Percentiles rank a stretch among this genome's conserved stretches.
phyloP scores from a whole-genome alignment of 192 early-diverging fungal species.

The Backusella tarrabulga region DNA sequence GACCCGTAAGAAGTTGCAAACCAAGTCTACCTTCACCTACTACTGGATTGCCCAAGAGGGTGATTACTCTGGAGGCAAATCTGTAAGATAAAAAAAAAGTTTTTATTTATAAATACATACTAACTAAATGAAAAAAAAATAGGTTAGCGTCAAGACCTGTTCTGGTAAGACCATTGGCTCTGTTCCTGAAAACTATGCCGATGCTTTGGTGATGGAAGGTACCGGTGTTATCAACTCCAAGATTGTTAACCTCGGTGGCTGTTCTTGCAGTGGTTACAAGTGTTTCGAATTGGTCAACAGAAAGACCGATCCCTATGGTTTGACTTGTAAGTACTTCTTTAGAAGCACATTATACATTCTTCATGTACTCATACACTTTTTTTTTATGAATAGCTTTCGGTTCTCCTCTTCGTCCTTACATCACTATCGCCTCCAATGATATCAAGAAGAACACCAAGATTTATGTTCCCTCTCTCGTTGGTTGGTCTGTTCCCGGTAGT shows the following conservation, averaged over 20 bases:
- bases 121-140: not conserved
- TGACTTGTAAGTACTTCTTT: conserved; percentile 21
- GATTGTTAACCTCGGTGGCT: conserved; percentile 39
- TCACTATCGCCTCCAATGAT: conserved; percentile 40
- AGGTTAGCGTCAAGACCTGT: conserved; percentile 35
- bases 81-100: not conserved
- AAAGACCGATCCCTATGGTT: conserved; percentile 32
- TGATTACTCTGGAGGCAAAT: conserved; percentile 27
- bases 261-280: conserved; percentile 33
- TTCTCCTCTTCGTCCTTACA: conserved; percentile 33
- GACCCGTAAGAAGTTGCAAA: conserved; percentile 24
- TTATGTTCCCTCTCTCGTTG: conserved; percentile 35
- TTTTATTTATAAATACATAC: not conserved
- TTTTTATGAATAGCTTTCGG: conserved; percentile 19
- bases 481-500: conserved; percentile 33
- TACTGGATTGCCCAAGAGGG: conserved; percentile 39
- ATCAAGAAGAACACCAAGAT: conserved; percentile 35
- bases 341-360: not conserved
- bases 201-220: conserved; percentile 41
- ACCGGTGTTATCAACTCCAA: conserved; percentile 29
- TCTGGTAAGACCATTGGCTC: conserved; percentile 31
- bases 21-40: conserved; percentile 32
- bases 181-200: conserved; percentile 32
- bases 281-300: conserved; percentile 34
- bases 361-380: not conserved